Base-by-base conservation (phyloP, 2,329 filamentous ascomycete genomes). In the Beauveria sp. region DNA sequence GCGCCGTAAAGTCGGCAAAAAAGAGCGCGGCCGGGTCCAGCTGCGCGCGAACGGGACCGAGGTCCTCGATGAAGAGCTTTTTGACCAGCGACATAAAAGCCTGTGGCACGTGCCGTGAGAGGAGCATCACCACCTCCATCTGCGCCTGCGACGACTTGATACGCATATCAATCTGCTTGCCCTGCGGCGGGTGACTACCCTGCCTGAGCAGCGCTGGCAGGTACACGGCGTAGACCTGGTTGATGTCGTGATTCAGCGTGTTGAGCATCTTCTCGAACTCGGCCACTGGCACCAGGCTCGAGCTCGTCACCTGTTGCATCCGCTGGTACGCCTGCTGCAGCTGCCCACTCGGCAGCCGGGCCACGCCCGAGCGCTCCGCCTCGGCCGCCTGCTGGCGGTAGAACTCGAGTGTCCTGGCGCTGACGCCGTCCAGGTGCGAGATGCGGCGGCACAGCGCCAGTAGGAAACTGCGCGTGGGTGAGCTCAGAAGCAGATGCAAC, bases 391-490 rank as follows among this genome's bases (percentile, higher is more conserved):
- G 72, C 56, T 70, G 73, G 63, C 82, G 77, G 66, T 80, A 85
- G 68, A 79, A 84, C 5, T 77, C 75, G 12, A 80, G 78, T 2
- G 83, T 80, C 48, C 77, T 74, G 40, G 72, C 73, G 46, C 80
- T 80, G 9, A 84, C 72, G 5, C 65, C 66, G 60, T 86, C 79
- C 65, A 89, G 75, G 64, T 86, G 81, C 4, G 76, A 73, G 24
- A 92, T 78, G 34, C 87, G 83, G 46, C 85, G 85, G 71, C 85
- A 89, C 53, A 86, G 79, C 34, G 88, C 85, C 28, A 85, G 84
- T 24, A 96, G 78, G 65, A 93, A 88, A 22, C 85, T 84, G 14
- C 91, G 84, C 12, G 88, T 88, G 58, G 88, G 86, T 34, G 89
- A 92, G 68, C 87, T 89, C 34, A 96, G 81, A 22, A 95, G 71